These are phyloP conservation scores for Dactylorhiza incarnata DNA, from an alignment of 106 monocot species.

Conservation along the genomic window DNA sequence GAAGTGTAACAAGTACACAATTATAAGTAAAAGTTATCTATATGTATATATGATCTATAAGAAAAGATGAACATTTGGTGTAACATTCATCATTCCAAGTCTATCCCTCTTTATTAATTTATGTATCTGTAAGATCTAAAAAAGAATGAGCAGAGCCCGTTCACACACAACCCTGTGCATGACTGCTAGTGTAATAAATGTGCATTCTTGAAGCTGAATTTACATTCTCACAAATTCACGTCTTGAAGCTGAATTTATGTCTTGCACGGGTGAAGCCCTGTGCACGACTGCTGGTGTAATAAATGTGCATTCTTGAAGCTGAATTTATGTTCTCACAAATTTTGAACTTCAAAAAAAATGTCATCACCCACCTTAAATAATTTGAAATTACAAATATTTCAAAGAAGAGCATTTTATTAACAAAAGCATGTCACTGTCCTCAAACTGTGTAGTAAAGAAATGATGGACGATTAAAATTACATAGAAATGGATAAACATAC, in stretches of 20 bases:
- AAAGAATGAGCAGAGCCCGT: no score
- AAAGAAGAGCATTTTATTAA: neutral
- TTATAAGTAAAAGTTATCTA: neutral
- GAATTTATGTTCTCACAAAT: neutral
- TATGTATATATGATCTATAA: no score
- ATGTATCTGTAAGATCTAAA: no score
- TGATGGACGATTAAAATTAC: neutral
- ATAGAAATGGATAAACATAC: slow-evolving; percentile 21
- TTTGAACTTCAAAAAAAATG: neutral
- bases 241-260: no score
- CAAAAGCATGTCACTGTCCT: neutral
- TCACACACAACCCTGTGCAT: no score
- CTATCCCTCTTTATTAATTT: no score
- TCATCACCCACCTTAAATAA: neutral
- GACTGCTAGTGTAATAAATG: neutral
- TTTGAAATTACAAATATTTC: neutral
- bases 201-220: neutral
- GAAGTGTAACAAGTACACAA: neutral
- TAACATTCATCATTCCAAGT: no score
- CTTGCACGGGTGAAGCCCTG: no score
- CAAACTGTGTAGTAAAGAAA: neutral
- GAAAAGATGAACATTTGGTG: no score
- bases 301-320: neutral
- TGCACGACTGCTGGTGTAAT: neutral
- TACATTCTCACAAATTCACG: neutral